phyloP scores from a whole-genome alignment of 2,329 filamentous ascomycete genomes.

The Calonectria honghensis region DNA sequence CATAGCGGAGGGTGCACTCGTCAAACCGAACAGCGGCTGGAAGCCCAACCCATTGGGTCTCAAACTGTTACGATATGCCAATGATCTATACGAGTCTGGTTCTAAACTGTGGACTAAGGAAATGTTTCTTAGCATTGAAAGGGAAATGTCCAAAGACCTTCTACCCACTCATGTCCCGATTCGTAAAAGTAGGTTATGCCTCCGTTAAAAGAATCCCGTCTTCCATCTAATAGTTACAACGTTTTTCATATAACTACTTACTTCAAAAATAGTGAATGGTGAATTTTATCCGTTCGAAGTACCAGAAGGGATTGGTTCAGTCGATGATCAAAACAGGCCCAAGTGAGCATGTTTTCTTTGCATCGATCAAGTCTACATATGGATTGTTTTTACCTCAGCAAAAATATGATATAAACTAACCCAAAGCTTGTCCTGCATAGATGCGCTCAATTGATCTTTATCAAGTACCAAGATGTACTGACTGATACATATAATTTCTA shows the following conservation, averaged over 20 bases:
- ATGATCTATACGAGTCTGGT: conserved; percentile 19
- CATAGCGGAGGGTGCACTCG: background rate
- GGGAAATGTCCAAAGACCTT: conserved; percentile 14
- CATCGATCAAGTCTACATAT: background rate
- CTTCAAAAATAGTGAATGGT: background rate
- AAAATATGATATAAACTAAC: background rate
- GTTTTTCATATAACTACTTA: background rate
- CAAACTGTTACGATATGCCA: background rate
- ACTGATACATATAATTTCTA: background rate
- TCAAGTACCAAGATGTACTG: background rate
- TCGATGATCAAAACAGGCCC: background rate
- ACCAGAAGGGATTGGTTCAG: background rate
- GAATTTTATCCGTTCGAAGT: background rate
- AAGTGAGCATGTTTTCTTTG: background rate
- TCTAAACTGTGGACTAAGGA: conserved; percentile 37
- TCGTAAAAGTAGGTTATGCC: background rate
- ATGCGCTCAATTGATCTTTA: background rate
- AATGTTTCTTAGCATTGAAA: conserved; percentile 20
- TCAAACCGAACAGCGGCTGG: background rate
- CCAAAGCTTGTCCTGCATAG: background rate
- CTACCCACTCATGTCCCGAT: background rate
- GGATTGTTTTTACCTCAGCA: background rate
- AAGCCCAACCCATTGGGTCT: background rate
- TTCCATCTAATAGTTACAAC: background rate
- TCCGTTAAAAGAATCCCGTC: background rate